Conservation (phyloP, 1,139 yeast genomes). For the Hansenula lynferdii region DNA sequence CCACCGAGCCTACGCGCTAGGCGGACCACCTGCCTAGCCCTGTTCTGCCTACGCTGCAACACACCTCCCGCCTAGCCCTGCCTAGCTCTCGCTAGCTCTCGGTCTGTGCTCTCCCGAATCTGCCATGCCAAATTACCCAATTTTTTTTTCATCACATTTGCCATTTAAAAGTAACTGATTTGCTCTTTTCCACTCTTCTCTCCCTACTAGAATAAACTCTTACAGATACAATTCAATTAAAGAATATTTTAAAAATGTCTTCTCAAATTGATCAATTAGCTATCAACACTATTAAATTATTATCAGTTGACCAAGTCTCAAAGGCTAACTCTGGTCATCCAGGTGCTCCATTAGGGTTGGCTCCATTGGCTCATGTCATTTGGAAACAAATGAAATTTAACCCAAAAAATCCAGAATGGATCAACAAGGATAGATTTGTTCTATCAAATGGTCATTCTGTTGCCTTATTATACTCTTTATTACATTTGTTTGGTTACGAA, state of each 20-base stretch:
- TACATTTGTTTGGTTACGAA: slow-evolving; percentile 84
- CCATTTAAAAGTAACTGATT: background rate
- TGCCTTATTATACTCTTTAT: slow-evolving; percentile 81
- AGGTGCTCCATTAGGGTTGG: slow-evolving; percentile 98
- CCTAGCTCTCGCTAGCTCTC: too few species aligned
- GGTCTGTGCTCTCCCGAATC: slow-evolving; percentile 3
- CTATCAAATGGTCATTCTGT: slow-evolving; percentile 97
- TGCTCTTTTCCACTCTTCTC: slow-evolving; percentile 2
- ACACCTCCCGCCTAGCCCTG: too few species aligned
- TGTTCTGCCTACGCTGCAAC: too few species aligned
- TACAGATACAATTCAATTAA: too few species aligned
- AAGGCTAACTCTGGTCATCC: slow-evolving; percentile 98
- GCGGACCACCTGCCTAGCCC: too few species aligned
- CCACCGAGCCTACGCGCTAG: too few species aligned
- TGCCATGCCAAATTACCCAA: background rate
- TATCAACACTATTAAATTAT: slow-evolving; percentile 83
- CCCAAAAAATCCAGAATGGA: slow-evolving; percentile 90
- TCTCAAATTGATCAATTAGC: slow-evolving; percentile 61
- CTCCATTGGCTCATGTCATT: slow-evolving; percentile 76
- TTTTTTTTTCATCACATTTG: background rate
- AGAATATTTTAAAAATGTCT: background rate
- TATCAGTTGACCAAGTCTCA: slow-evolving; percentile 85
- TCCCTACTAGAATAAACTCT: background rate
- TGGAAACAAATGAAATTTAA: slow-evolving; percentile 82
- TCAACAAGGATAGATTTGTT: slow-evolving; percentile 93